phyloP scores from a whole-genome alignment of 768 basidiomycete genomes.

The Trametes sanguinea region DNA sequence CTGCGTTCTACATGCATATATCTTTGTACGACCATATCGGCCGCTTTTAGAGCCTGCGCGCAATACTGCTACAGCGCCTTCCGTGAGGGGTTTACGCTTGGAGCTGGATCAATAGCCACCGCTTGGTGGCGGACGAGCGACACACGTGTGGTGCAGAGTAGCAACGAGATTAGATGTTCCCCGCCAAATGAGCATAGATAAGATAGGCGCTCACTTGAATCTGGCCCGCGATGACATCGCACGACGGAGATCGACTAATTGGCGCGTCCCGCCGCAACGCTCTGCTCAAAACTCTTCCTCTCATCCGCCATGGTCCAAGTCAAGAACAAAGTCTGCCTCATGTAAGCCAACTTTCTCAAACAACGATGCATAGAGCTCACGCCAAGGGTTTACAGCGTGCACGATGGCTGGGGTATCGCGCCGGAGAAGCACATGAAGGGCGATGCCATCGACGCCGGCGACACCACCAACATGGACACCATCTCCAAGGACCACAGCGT shows the following conservation, averaged over 20 bases:
- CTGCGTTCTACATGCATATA: no score
- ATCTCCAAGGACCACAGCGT: conserved; percentile 77
- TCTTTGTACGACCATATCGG: no score
- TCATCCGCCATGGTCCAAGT: conserved; percentile 47
- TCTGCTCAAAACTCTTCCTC: background rate
- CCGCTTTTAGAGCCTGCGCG: no score
- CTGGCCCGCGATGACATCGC: background rate
- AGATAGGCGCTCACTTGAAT: background rate
- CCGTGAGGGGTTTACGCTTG: no score
- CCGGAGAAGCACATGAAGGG: conserved; percentile 70
- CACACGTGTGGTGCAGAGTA: no score
- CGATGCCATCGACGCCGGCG: conserved; percentile 84
- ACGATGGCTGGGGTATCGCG: conserved; percentile 95
- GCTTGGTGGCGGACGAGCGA: background rate
- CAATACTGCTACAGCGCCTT: no score
- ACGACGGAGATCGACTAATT: background rate
- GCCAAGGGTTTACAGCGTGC: conserved; percentile 55
- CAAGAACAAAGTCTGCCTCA: conserved; percentile 90
- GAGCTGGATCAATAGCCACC: background rate
- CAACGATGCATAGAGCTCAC: background rate
- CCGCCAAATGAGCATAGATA: background rate
- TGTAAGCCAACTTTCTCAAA: conserved; percentile 49
- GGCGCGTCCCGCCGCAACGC: background rate
- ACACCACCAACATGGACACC: conserved; percentile 87
- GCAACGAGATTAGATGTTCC: background rate